A percentile compares a stretch with the other conserved stretches of the same genome.
These are phyloP conservation scores for Balansia obtecta DNA, from an alignment of 2,329 filamentous ascomycete genomes.

Conservation along the genomic window DNA sequence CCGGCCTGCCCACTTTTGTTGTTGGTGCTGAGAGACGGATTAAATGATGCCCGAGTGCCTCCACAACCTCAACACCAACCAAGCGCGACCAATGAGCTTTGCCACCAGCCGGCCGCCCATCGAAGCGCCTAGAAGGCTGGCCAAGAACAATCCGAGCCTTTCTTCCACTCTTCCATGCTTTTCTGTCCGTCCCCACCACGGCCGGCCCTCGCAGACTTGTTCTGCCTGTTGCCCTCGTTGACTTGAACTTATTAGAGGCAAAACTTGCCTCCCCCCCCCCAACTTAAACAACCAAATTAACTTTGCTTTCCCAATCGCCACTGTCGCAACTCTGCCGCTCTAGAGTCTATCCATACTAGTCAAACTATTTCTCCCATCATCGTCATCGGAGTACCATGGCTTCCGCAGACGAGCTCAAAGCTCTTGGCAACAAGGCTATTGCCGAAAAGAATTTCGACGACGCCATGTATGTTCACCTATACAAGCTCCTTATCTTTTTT, in stretches of 20 bases:
- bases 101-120: constrained; percentile 18
- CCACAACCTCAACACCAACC: constrained; percentile 11
- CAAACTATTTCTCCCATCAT: neutral
- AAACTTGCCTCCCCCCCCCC: too few species aligned
- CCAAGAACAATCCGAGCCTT: constrained; percentile 8
- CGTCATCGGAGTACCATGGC: constrained; percentile 29
- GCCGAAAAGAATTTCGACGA: constrained; percentile 93
- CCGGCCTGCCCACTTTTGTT: too few species aligned
- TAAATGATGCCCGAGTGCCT: neutral
- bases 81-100: constrained; percentile 19
- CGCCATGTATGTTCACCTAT: constrained; percentile 60
- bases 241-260: neutral
- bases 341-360: too few species aligned
- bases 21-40: too few species aligned
- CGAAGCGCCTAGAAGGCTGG: constrained; percentile 31
- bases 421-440: constrained; percentile 97
- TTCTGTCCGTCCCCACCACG: constrained; percentile 15
- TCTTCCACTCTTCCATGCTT: constrained; percentile 12
- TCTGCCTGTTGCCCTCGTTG: too few species aligned
- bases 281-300: neutral
- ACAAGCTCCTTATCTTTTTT: too few species aligned
- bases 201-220: neutral
- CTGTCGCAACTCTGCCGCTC: too few species aligned
- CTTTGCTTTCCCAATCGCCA: neutral
- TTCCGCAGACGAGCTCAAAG: constrained; percentile 73